Conservation (phyloP, 2,329 filamentous ascomycete genomes). For the Endothia cerciana region DNA sequence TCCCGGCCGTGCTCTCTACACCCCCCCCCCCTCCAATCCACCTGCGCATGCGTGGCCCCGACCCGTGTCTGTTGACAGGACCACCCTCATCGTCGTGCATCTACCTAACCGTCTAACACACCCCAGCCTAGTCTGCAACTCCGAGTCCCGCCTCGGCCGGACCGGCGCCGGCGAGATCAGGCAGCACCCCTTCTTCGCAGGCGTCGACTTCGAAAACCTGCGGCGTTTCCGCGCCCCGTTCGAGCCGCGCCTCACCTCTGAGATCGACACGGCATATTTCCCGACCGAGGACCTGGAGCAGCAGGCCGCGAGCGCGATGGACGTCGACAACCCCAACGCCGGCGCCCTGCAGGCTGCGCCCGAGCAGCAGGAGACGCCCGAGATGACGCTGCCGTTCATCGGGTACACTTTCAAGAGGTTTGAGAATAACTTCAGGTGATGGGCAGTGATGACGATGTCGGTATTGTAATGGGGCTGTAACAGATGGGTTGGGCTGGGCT, state of each 20-base stretch:
- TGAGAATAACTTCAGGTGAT: constrained; percentile 30
- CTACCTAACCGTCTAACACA: neutral
- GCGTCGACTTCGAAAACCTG: constrained; percentile 73
- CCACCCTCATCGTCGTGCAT: neutral
- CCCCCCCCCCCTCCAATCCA: too few relatives aligned
- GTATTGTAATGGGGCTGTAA: neutral
- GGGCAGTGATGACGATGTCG: neutral
- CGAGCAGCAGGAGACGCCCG: constrained; percentile 28
- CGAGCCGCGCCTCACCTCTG: constrained; percentile 72
- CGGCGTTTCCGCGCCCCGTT: constrained; percentile 76
- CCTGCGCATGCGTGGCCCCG: too few relatives aligned
- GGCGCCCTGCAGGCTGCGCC: constrained; percentile 15
- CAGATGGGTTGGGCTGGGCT: neutral
- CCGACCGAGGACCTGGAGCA: constrained; percentile 79
- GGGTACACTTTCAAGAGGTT: constrained; percentile 35
- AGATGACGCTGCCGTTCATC: constrained; percentile 34
- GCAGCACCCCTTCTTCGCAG: constrained; percentile 75
- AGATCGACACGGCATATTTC: constrained; percentile 78
- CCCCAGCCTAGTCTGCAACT: constrained; percentile 69
- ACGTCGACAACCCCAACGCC: constrained; percentile 12
- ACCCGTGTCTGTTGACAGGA: neutral
- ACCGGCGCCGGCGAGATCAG: constrained; percentile 74
- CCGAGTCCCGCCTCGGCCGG: constrained; percentile 71
- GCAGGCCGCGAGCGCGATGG: constrained; percentile 30
- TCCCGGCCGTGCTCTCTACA: neutral